Base-by-base conservation (phyloP, 2,329 filamentous ascomycete species). In the Alternaria postmessia region DNA sequence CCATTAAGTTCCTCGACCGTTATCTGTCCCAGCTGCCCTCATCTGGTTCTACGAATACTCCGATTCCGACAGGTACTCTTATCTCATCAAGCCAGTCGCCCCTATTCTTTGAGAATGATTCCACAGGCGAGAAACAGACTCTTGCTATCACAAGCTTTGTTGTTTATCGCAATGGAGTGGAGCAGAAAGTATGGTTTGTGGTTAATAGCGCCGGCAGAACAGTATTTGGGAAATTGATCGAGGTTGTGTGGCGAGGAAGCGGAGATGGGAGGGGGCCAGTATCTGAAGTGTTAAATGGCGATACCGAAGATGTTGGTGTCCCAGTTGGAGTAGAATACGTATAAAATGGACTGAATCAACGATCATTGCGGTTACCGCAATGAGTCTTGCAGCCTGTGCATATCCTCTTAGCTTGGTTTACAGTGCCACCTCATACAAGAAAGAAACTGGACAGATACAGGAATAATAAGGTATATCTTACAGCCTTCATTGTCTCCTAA, bases 301-400 rank as follows among this genome's bases (percentile, higher is more conserved):
- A 59, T 18, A 51, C 57, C 5, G 28, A 14, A 11, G 61, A 61
- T 11, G 5, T 65, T 7, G 63, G 65, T 12, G 32, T 66, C 3
- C 63, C 63, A 3, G 51, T 67, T 28, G 63, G 63, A 1, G 39
- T 68, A 26, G 63, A 61, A 24, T 59, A 61, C 55, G 38, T 63
- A 2, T n/a, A 20, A 43, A 55, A 34, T 2, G 28, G 12, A 34
- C 5, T 16, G 14, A 11, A 36, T 7, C 5, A 6, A 36, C 32
- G 5, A 14, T 36, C 14, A 36, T 36, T 16, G 14, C 12, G 5
- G 12, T 16, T 6, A 1, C 14, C 32, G 2, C 32, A 36, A 36
- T 14, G 6, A 16, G 32, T 5, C 32, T 36, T 36, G 14, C 5
- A 14, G 32, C 12, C 1, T 36, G 12, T 36, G 14, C 14, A 36